A percentile compares a stretch with the other conserved stretches of the same genome.
phyloP scores from a whole-genome alignment of 305 asterid genomes.

The Rubia tinctorum region DNA sequence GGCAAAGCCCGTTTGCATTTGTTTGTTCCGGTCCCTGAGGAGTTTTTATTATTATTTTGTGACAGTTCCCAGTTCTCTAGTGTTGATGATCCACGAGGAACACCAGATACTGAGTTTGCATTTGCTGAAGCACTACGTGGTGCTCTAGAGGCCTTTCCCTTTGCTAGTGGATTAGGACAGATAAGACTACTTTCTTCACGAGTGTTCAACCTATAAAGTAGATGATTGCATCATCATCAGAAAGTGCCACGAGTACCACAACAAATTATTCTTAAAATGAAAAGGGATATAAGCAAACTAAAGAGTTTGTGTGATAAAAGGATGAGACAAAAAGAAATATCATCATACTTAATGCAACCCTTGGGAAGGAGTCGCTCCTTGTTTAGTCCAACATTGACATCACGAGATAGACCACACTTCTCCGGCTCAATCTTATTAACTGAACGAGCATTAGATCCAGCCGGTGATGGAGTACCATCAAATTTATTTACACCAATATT shows the following conservation, averaged over 20 bases:
- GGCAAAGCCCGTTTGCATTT: constrained; percentile 82
- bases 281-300: not conserved
- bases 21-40: constrained; percentile 58
- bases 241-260: not conserved
- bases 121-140: constrained; percentile 62
- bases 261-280: not conserved
- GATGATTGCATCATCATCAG: constrained; percentile 21
- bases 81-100: constrained; percentile 57
- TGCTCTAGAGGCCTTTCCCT: constrained; percentile 94
- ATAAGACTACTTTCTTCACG: constrained; percentile 59
- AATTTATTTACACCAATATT: constrained; percentile 46
- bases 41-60: constrained; percentile 49
- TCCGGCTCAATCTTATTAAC: constrained; percentile 74
- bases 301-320: not conserved
- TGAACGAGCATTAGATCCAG: constrained; percentile 54
- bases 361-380: constrained; percentile 74
- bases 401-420: constrained; percentile 55
- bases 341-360: constrained; percentile 71
- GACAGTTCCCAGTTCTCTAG: constrained; percentile 88
- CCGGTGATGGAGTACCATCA: constrained; percentile 64
- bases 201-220: constrained; percentile 63
- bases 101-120: constrained; percentile 45
- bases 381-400: constrained; percentile 51
- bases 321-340: not conserved
- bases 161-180: constrained; percentile 55